Percentiles rank a stretch among this genome's conserved stretches.
Conservation (phyloP, 2,329 filamentous ascomycete species). For the Ophiostoma sp. region DNA sequence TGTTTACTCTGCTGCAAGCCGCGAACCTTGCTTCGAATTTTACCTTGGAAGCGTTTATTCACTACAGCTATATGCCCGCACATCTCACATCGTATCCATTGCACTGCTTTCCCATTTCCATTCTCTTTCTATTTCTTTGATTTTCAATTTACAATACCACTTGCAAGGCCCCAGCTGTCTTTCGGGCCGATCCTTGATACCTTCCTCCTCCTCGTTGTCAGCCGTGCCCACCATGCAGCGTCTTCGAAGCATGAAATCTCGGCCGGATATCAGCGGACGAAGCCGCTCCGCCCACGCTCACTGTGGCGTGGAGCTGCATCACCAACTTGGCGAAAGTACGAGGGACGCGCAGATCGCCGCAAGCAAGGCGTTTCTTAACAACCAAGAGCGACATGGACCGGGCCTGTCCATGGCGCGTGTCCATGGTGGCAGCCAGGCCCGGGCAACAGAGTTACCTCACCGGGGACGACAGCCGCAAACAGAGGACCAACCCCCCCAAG, state of each 20-base stretch:
- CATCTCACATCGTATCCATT: conserved; percentile 14
- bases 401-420: too few species aligned
- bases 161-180: neutral
- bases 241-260: conserved; percentile 42
- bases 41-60: conserved; percentile 2
- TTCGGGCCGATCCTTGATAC: neutral
- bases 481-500: conserved; percentile 31
- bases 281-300: conserved; percentile 49
- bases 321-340: conserved; percentile 43
- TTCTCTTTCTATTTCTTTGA: neutral
- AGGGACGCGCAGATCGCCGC: conserved; percentile 60
- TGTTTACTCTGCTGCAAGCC: neutral
- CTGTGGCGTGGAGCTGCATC: conserved; percentile 31
- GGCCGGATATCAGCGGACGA: conserved; percentile 42
- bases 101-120: neutral
- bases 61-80: conserved; percentile 9
- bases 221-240: neutral
- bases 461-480: conserved; percentile 23
- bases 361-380: conserved; percentile 52
- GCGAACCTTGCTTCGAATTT: neutral
- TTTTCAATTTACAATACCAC: neutral
- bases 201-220: neutral
- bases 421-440: neutral
- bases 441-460: neutral
- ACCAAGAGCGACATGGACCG: conserved; percentile 34